Conservation (phyloP, 1,284 basidiomycete genomes). For the Porodaedalea pini region DNA sequence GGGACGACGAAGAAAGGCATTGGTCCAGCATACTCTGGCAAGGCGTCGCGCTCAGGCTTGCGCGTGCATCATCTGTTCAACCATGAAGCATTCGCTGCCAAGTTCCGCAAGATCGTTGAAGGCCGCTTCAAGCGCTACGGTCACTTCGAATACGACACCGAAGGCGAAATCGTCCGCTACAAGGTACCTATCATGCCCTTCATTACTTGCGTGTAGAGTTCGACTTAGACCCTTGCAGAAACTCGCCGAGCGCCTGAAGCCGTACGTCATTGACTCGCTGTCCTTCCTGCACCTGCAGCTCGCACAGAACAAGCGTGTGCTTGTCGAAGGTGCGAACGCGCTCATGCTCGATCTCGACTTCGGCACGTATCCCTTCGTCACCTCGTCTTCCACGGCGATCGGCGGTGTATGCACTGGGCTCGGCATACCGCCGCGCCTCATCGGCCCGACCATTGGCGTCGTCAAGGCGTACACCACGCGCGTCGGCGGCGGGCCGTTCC, state of each 20-base stretch:
- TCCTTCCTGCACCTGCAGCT: constrained; percentile 84
- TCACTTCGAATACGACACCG: constrained; percentile 97
- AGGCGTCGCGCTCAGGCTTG: constrained; percentile 94
- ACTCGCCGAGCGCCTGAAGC: constrained; percentile 82
- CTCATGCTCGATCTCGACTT: constrained; percentile 98
- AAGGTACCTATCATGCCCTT: constrained; percentile 42
- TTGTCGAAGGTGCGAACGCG: constrained; percentile 97
- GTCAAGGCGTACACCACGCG: constrained; percentile 98
- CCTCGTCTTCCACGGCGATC: constrained; percentile 88
- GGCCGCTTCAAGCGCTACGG: constrained; percentile 98
- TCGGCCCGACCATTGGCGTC: constrained; percentile 88
- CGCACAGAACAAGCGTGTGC: constrained; percentile 69
- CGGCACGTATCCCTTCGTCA: constrained; percentile 97
- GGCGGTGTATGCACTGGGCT: constrained; percentile 96
- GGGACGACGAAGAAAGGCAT: constrained; percentile 98
- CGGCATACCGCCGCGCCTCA: constrained; percentile 85
- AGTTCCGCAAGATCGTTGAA: constrained; percentile 96
- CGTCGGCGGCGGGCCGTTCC: constrained; percentile 96
- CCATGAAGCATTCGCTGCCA: constrained; percentile 78
- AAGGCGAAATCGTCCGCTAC: constrained; percentile 92
- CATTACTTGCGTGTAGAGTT: constrained; percentile 1
- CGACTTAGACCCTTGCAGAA: constrained; percentile 39
- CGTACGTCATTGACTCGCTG: constrained; percentile 88
- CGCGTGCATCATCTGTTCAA: constrained; percentile 97
- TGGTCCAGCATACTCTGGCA: constrained; percentile 96